Conservation (phyloP, 192 early-diverging fungal genomes). For the Gaertneriomyces sp. region DNA sequence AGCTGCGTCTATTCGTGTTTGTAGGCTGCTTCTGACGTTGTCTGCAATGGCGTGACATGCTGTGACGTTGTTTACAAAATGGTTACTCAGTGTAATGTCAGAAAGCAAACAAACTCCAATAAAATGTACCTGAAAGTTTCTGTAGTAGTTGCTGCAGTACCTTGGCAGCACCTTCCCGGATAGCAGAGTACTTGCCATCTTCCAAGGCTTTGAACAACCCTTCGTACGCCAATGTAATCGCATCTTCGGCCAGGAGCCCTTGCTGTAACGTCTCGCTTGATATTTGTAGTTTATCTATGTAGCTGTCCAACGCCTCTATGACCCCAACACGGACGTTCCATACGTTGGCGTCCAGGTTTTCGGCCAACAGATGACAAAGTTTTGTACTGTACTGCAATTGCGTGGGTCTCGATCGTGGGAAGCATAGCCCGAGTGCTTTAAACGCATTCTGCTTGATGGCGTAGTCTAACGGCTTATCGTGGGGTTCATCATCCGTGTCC, state of each 20-base stretch:
- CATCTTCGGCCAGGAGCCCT: not conserved
- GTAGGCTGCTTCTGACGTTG: too few relatives aligned
- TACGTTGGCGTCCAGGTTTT: slow-evolving; percentile 59
- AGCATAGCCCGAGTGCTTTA: slow-evolving; percentile 61
- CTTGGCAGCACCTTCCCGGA: slow-evolving; percentile 31
- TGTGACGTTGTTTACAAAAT: too few relatives aligned
- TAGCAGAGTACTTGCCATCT: slow-evolving; percentile 37
- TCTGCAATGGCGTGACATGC: too few relatives aligned
- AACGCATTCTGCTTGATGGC: slow-evolving; percentile 66
- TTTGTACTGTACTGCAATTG: slow-evolving; percentile 37
- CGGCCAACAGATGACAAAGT: slow-evolving; percentile 46
- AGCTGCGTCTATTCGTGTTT: too few relatives aligned
- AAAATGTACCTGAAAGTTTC: not conserved
- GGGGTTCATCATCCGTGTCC: slow-evolving; percentile 50
- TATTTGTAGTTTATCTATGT: slow-evolving; percentile 42
- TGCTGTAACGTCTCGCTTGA: not conserved
- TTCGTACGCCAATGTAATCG: not conserved
- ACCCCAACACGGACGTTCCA: slow-evolving; percentile 82
- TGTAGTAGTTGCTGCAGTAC: slow-evolving; percentile 22
- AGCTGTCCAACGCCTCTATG: slow-evolving; percentile 60
- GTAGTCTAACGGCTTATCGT: slow-evolving; percentile 55
- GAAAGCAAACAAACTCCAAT: not conserved
- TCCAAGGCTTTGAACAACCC: slow-evolving; percentile 8
- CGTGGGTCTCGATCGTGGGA: slow-evolving; percentile 30
- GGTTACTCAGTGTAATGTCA: too few relatives aligned